These are phyloP conservation scores for Penicillium sp. DNA, from an alignment of 2,329 filamentous ascomycete genomes.

Conservation along the genomic window DNA sequence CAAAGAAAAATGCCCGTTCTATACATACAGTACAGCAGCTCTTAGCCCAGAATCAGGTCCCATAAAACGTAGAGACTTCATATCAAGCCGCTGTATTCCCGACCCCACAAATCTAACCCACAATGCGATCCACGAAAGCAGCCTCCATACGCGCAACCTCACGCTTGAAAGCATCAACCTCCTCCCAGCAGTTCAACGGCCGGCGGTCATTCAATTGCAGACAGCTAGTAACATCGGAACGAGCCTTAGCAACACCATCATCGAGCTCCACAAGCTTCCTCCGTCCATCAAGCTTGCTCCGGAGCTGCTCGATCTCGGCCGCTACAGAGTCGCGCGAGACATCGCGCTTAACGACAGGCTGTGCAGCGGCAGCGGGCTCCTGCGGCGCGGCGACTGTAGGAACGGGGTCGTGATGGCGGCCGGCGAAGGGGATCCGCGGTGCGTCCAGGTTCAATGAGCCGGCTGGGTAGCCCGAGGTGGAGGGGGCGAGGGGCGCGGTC, in stretches of 20 bases:
- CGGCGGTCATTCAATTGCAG: slow-evolving; percentile 79
- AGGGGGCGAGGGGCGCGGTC: slow-evolving; percentile 21
- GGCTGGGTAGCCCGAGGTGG: slow-evolving; percentile 20
- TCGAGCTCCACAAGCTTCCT: slow-evolving; percentile 64
- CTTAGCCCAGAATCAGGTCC: slow-evolving; percentile 4
- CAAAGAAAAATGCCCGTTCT: slow-evolving; percentile 20
- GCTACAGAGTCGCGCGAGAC: slow-evolving; percentile 53
- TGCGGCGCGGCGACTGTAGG: slow-evolving; percentile 13
- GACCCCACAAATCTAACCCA: slow-evolving; percentile 29
- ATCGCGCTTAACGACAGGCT: slow-evolving; percentile 37
- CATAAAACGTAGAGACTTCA: slow-evolving; percentile 10
- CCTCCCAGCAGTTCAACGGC: slow-evolving; percentile 90
- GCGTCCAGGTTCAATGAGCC: slow-evolving; percentile 39
- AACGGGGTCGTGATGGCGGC: slow-evolving; percentile 32
- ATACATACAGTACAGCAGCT: slow-evolving; percentile 27
- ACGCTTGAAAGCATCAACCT: slow-evolving; percentile 85
- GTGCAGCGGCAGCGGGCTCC: slow-evolving; percentile 15
- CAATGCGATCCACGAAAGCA: slow-evolving; percentile 79
- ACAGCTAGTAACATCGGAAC: slow-evolving; percentile 73
- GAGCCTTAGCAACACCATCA: slow-evolving; percentile 68
- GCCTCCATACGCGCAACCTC: slow-evolving; percentile 85
- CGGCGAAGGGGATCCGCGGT: slow-evolving; percentile 43
- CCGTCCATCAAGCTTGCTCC: slow-evolving; percentile 57
- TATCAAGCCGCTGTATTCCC: slow-evolving; percentile 6
- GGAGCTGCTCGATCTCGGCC: slow-evolving; percentile 57